Evolutionary conservation across 768 basidiomycete genomes (phyloP).

Genomic region (Dentipellis fragilis): DNA sequence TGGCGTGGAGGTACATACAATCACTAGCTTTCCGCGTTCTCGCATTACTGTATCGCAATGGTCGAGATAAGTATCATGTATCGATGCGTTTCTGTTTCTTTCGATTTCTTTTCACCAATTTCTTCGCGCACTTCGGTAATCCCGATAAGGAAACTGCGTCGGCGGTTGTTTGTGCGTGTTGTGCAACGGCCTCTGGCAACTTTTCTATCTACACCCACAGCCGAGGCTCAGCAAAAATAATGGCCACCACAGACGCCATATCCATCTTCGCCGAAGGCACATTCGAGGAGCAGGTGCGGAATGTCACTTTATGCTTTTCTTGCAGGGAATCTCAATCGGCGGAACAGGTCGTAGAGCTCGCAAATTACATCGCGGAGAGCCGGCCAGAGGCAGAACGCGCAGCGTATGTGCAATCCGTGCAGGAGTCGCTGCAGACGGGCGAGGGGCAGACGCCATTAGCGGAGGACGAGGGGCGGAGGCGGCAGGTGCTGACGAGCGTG

Average conservation of each 20-base stretch:
- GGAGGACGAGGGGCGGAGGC: constrained; percentile 43
- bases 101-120: background rate
- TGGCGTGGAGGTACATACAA: background rate
- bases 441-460: constrained; percentile 43
- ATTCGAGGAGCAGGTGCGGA: constrained; percentile 70
- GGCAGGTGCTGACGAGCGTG: constrained; percentile 48
- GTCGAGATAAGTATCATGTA: no score
- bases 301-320: background rate
- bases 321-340: background rate
- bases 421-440: constrained; percentile 41
- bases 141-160: background rate
- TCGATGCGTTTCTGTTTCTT: background rate
- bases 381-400: constrained; percentile 60
- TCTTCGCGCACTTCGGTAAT: background rate
- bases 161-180: background rate
- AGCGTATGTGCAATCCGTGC: constrained; percentile 54
- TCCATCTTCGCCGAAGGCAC: constrained; percentile 84
- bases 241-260: constrained; percentile 65
- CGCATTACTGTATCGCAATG: no score
- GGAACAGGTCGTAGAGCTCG: constrained; percentile 62
- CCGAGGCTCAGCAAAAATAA: constrained; percentile 18
- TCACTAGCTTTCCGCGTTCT: background rate
- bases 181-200: background rate
- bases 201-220: background rate
- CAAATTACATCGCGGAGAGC: constrained; percentile 61